Conservation (phyloP, 257 asterid species). For the Petrea volubilis region DNA sequence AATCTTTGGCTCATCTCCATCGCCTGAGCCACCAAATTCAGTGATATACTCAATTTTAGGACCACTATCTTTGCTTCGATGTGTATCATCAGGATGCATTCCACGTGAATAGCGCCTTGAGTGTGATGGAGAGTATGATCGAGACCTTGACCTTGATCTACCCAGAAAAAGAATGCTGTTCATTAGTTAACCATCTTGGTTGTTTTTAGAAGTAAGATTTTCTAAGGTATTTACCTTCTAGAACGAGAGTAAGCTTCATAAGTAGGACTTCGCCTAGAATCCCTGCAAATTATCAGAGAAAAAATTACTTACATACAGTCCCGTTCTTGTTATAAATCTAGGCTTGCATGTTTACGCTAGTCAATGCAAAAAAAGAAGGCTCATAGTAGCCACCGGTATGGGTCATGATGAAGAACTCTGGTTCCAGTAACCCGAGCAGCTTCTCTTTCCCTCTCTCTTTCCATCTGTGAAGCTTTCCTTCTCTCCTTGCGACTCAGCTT, state of each 20-base stretch:
- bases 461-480: constrained; percentile 89
- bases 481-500: constrained; percentile 96
- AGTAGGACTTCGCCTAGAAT: constrained; percentile 94
- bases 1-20: constrained; percentile 65
- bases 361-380: constrained; percentile 6
- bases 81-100: constrained; percentile 52
- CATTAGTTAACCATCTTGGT: constrained; percentile 14
- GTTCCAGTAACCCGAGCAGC: constrained; percentile 73
- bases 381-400: constrained; percentile 65
- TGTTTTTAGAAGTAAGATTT: not conserved
- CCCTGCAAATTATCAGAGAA: constrained; percentile 49
- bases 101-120: constrained; percentile 73
- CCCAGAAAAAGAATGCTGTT: constrained; percentile 20
- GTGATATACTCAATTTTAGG: constrained; percentile 94
- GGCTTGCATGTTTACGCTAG: not conserved
- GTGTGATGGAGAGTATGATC: constrained; percentile 79
- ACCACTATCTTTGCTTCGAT: constrained; percentile 71
- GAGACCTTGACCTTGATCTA: constrained; percentile 81
- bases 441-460: constrained; percentile 92
- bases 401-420: constrained; percentile 82
- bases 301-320: not conserved
- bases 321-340: not conserved
- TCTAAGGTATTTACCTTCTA: constrained; percentile 53
- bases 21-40: constrained; percentile 87
- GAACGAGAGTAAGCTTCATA: constrained; percentile 95